Percentiles rank a stretch among this genome's conserved stretches.
phyloP scores from a whole-genome alignment of 169 alveolate species.

The Perkinsus marinus region DNA sequence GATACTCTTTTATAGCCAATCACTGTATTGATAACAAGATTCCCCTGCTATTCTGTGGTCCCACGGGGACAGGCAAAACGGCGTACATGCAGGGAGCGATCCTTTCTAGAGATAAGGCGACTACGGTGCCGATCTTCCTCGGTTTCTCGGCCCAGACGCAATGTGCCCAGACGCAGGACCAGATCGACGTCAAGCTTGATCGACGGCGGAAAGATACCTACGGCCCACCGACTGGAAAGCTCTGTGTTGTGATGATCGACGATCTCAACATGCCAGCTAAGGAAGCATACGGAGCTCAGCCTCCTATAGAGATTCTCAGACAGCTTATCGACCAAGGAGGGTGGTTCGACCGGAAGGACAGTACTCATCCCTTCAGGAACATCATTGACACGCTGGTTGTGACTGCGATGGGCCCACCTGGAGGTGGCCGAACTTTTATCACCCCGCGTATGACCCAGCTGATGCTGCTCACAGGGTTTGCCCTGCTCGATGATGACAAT shows the following conservation, averaged over 20 bases:
- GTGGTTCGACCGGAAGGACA: slow-evolving; percentile 68
- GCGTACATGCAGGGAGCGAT: slow-evolving; percentile 67
- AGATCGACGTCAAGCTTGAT: slow-evolving; percentile 54
- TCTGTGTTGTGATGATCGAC: slow-evolving; percentile 72
- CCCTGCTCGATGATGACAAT: slow-evolving; percentile 69
- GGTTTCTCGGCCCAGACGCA: slow-evolving; percentile 42
- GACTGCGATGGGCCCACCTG: slow-evolving; percentile 64
- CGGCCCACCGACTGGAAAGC: slow-evolving; percentile 76
- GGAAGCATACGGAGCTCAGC: slow-evolving; percentile 79
- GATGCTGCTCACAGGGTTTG: slow-evolving; percentile 64
- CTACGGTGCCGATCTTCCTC: slow-evolving; percentile 57
- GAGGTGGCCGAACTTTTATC: slow-evolving; percentile 74
- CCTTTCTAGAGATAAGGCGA: slow-evolving; percentile 54
- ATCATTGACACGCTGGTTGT: slow-evolving; percentile 74
- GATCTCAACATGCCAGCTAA: slow-evolving; percentile 84
- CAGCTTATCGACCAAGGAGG: slow-evolving; percentile 72
- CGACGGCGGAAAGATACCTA: slow-evolving; percentile 75
- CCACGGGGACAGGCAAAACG: slow-evolving; percentile 86
- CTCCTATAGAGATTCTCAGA: slow-evolving; percentile 76
- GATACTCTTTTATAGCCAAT: slow-evolving; percentile 53
- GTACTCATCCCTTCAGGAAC: slow-evolving; percentile 66
- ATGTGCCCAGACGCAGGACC: slow-evolving; percentile 33
- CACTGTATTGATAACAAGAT: slow-evolving; percentile 44
- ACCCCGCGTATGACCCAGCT: slow-evolving; percentile 64
- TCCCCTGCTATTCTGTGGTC: slow-evolving; percentile 71